A percentile compares a stretch with the other conserved stretches of the same genome.
Conservation (phyloP, 129 eudicot species). For the Oenanthe sinensis region DNA sequence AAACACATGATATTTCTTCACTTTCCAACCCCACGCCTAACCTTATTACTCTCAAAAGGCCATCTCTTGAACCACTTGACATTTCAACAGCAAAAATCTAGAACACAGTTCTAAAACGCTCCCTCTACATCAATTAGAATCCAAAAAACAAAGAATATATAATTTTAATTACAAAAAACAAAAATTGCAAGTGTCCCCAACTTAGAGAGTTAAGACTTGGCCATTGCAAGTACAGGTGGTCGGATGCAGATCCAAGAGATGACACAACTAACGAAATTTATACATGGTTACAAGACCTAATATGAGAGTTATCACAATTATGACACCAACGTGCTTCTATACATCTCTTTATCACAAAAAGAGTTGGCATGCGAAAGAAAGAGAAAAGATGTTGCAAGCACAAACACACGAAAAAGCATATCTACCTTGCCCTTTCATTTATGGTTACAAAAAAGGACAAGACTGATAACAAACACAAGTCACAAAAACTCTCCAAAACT, state of each 20-base stretch:
- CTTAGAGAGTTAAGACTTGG: neutral
- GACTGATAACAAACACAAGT: constrained; percentile 15
- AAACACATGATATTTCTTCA: neutral
- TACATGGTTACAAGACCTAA: neutral
- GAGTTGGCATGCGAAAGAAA: constrained; percentile 2
- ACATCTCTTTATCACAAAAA: constrained; percentile 5
- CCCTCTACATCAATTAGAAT: neutral
- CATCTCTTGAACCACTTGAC: neutral
- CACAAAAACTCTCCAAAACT: constrained; percentile 9
- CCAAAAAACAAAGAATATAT: neutral
- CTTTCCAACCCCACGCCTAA: constrained; percentile 6
- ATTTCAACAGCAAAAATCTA: constrained; percentile 3
- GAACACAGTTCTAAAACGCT: constrained; percentile 12
- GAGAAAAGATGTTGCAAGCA: neutral
- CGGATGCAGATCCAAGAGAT: neutral
- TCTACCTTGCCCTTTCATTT: constrained; percentile 26
- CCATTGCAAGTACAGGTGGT: neutral
- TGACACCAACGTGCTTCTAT: constrained; percentile 11
- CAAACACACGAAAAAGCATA: constrained; percentile 8
- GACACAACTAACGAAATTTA: neutral
- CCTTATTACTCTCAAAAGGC: neutral
- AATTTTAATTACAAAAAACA: too few relatives aligned
- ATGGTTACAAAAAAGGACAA: constrained; percentile 30
- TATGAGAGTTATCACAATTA: neutral
- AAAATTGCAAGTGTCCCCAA: neutral